Conservation (phyloP, 768 basidiomycete species). For the Daedaleopsis nitida region DNA sequence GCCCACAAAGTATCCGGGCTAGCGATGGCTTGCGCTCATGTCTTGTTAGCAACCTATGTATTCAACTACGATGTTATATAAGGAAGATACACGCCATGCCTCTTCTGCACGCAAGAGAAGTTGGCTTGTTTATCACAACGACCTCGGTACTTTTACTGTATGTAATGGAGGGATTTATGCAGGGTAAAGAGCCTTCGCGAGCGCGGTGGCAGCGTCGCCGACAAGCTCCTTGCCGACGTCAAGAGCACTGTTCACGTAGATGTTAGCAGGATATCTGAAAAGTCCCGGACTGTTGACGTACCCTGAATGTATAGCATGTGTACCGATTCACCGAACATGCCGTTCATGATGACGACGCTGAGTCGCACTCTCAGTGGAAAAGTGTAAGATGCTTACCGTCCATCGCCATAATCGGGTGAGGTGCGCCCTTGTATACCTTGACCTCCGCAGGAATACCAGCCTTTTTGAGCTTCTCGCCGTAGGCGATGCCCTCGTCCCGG, state of each 20-base stretch:
- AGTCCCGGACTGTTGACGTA: conserved; percentile 1
- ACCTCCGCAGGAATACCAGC: conserved; percentile 56
- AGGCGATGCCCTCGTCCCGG: conserved; percentile 64
- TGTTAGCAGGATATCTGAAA: neutral
- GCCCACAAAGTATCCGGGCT: too few relatives aligned
- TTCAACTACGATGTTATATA: too few relatives aligned
- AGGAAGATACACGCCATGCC: neutral
- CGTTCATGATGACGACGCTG: neutral
- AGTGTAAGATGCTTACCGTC: conserved; percentile 49
- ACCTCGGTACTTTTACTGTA: too few relatives aligned
- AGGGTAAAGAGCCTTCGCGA: conserved; percentile 36
- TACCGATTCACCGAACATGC: too few relatives aligned
- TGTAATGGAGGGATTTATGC: neutral
- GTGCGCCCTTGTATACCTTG: conserved; percentile 61
- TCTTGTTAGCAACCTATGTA: too few relatives aligned
- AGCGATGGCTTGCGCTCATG: too few relatives aligned
- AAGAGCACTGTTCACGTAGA: conserved; percentile 26
- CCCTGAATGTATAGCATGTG: conserved; percentile 19
- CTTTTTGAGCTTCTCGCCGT: conserved; percentile 55
- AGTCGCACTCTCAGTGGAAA: neutral
- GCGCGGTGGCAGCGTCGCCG: conserved; percentile 37
- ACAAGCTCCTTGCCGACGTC: conserved; percentile 40
- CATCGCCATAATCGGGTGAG: conserved; percentile 77
- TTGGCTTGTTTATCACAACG: too few relatives aligned
- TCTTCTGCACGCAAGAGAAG: neutral